phyloP scores from a whole-genome alignment of 2,329 filamentous ascomycete species.

The Penicillium sp. region DNA sequence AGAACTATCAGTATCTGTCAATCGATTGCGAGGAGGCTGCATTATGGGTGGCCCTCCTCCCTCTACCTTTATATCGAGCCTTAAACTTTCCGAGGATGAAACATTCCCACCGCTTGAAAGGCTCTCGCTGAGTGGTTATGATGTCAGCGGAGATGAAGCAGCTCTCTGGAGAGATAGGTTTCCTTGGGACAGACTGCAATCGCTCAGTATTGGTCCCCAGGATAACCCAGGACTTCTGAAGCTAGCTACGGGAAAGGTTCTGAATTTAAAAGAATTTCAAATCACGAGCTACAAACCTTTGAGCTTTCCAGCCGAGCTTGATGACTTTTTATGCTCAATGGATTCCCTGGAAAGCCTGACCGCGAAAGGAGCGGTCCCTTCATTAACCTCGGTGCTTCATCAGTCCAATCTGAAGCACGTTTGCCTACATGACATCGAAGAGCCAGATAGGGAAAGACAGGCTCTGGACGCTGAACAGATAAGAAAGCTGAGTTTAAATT shows the following conservation, averaged over 20 bases:
- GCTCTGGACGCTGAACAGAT: conserved; percentile 1
- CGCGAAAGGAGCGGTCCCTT: conserved; percentile 11
- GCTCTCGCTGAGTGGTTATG: conserved; percentile 4
- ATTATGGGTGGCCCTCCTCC: background rate
- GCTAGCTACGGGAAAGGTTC: background rate
- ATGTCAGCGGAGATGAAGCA: background rate
- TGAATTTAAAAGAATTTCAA: conserved; percentile 7
- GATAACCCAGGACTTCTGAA: background rate
- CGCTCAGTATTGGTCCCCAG: background rate
- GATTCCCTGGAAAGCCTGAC: conserved; percentile 8
- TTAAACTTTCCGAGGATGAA: background rate
- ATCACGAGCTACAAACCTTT: conserved; percentile 3
- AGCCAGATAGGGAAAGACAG: conserved; percentile 2
- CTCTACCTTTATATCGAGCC: background rate
- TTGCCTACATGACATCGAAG: conserved; percentile 12
- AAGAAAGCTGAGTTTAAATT: background rate
- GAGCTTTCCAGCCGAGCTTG: background rate
- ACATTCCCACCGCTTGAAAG: conserved; percentile 4
- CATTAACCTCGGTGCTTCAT: conserved; percentile 6
- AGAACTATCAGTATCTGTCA: conserved; percentile 8
- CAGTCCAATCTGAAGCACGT: conserved; percentile 9
- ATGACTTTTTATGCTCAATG: conserved; percentile 11
- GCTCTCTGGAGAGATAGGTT: background rate
- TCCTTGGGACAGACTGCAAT: background rate
- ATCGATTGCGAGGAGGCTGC: conserved; percentile 4